Percentiles rank a stretch among this genome's conserved stretches.
These are phyloP conservation scores for Raffaelea arxii DNA, from an alignment of 2,329 filamentous ascomycete genomes.

Conservation along the genomic window DNA sequence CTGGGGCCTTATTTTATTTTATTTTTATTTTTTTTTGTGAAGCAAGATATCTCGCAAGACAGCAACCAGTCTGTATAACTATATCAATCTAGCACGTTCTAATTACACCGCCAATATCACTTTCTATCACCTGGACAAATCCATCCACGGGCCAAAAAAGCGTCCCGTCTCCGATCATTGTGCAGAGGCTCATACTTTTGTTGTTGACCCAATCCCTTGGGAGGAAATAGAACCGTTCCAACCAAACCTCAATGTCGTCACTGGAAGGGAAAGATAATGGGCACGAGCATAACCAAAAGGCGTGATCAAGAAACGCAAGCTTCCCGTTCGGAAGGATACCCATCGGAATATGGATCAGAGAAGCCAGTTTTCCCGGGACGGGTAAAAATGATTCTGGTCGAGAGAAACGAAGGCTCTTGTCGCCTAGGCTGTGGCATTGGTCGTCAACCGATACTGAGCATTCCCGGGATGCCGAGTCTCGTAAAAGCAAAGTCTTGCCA, in stretches of 20 bases:
- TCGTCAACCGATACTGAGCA: too few species aligned
- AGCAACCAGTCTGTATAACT: too few species aligned
- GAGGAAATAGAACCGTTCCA: neutral
- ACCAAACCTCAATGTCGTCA: neutral
- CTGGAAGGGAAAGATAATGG: neutral
- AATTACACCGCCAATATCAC: neutral
- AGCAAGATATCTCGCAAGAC: too few species aligned
- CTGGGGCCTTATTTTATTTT: too few species aligned
- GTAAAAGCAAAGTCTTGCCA: neutral
- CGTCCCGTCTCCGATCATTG: neutral
- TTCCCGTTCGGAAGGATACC: neutral
- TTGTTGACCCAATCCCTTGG: constrained; percentile 1
- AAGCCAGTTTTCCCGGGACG: neutral
- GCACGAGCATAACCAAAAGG: neutral
- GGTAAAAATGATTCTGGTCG: neutral
- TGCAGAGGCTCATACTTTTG: neutral
- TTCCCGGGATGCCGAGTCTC: too few species aligned
- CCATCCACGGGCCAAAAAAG: constrained; percentile 1
- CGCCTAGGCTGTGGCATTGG: too few species aligned
- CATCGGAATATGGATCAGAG: neutral
- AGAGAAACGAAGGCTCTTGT: neutral
- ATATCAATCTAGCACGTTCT: too few species aligned
- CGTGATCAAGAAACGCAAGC: neutral
- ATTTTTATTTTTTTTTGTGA: too few species aligned
- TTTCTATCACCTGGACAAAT: neutral